Evolutionary conservation across 139 green algal species (phyloP).

Genomic region (Bryopsis sp.): DNA sequence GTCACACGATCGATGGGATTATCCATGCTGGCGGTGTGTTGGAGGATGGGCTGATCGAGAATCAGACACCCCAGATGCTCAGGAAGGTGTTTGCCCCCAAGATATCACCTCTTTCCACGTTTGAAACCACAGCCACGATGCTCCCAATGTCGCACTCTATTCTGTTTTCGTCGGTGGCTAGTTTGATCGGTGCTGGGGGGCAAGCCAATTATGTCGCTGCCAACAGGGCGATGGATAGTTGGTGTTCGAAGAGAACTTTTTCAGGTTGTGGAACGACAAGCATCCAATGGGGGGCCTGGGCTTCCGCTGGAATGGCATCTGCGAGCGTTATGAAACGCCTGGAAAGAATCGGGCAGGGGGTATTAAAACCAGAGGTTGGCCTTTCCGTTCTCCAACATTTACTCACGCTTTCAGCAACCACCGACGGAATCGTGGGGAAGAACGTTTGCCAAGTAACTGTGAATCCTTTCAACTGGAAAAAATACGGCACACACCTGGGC

Average conservation of each 20-base stretch:
- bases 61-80: slow-evolving; percentile 35
- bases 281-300: slow-evolving; percentile 49
- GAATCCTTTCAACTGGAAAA: slow-evolving; percentile 42
- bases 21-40: slow-evolving; percentile 67
- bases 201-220: slow-evolving; percentile 76
- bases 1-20: slow-evolving; percentile 24
- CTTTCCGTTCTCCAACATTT: not conserved
- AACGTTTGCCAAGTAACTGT: slow-evolving; percentile 19
- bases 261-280: slow-evolving; percentile 16
- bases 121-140: not conserved
- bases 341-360: slow-evolving; percentile 52
- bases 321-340: slow-evolving; percentile 33
- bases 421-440: not conserved
- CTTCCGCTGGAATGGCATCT: slow-evolving; percentile 38
- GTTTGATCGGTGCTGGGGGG: slow-evolving; percentile 65
- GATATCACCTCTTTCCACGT: slow-evolving; percentile 4
- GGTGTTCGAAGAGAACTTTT: slow-evolving; percentile 6
- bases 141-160: slow-evolving; percentile 22
- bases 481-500: slow-evolving; percentile 19
- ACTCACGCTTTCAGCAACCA: not conserved
- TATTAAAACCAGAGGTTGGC: slow-evolving; percentile 43
- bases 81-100: slow-evolving; percentile 44
- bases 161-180: slow-evolving; percentile 74
- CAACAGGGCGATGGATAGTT: slow-evolving; percentile 57
- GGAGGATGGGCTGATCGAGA: slow-evolving; percentile 49